Base-by-base conservation (phyloP, 78 protist genomes). In the Mastigamoeba balamuthi region DNA sequence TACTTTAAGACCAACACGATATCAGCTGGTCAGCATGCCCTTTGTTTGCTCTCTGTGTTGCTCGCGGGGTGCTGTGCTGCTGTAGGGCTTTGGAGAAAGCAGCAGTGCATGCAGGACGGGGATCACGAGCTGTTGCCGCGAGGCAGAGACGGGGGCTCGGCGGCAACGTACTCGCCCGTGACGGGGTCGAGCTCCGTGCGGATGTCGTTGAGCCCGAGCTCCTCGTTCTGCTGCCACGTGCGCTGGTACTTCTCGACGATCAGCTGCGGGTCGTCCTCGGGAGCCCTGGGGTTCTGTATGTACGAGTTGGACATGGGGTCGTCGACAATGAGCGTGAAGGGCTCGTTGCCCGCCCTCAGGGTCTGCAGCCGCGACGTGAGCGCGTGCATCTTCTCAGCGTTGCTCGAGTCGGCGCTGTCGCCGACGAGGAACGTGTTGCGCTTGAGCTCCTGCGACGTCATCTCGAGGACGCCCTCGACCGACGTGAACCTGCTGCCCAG, bases 401-500 rank as follows among this genome's bases (percentile, higher is more conserved):
- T 39, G 0, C 2, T 44, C 4, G 52, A 64, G 7, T 64, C 81
- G 1, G 87, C 85, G 9, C 71, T 30, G 78, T 86, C 95, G 53
- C 94, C 93, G 27, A 53, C 27, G 58, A 44, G 37, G 71, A 86
- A 86, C 42, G 86, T 77, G 66, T 67, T 69, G 66, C 67, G 39
- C 38, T 52, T 0, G 25, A 92, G 70, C 39, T 90, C 81, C 0
- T 82, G 83, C 1, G 28, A 3, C 7, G 77, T 52, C 48, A 74
- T 40, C 7, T 23, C 38, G 25, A 93, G 8, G 7, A 93, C 41
- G 74, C 96, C 96, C 70, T 94, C 97, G 3, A 94, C 72, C 28
- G 97, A 92, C 3, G 97, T 92, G 71, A 94, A 88, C 58, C 64
- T 28, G 10, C 95, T 95, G 44, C 97, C 97, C 36, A 92, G 76